Percentiles rank a stretch among this genome's conserved stretches.
Evolutionary conservation across 2,329 filamentous ascomycete species (phyloP).

Genomic region (Helicocarpus griseus): DNA sequence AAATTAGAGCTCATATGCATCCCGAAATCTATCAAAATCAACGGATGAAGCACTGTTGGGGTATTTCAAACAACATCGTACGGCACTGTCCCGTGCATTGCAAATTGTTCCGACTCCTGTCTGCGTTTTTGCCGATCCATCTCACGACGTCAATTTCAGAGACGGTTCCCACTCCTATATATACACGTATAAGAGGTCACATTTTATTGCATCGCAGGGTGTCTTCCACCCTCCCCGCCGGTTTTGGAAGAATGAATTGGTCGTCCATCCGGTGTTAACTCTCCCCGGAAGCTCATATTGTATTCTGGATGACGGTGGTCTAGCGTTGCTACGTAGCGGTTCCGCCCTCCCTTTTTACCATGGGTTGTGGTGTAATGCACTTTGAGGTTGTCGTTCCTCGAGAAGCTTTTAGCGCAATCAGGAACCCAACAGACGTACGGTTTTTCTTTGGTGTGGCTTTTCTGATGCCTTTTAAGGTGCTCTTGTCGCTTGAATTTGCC

Average conservation of each 20-base stretch:
- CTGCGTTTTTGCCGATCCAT: neutral
- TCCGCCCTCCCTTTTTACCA: constrained; percentile 37
- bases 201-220: too few relatives aligned
- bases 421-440: constrained; percentile 36
- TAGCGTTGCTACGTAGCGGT: constrained; percentile 37
- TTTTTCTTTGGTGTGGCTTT: constrained; percentile 37
- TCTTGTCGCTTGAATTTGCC: constrained; percentile 41
- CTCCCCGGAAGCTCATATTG: constrained; percentile 35
- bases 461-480: constrained; percentile 41
- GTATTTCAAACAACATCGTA: neutral
- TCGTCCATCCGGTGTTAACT: constrained; percentile 33
- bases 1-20: neutral
- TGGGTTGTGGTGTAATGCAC: constrained; percentile 38
- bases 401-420: constrained; percentile 33
- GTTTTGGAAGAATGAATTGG: constrained; percentile 13
- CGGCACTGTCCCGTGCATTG: neutral
- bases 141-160: neutral
- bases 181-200: neutral
- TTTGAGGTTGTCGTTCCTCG: constrained; percentile 37
- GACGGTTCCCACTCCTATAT: neutral
- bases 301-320: constrained; percentile 34
- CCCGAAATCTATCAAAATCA: neutral
- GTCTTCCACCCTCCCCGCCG: neutral
- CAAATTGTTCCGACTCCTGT: too few relatives aligned
- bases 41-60: neutral